A percentile compares a stretch with the other conserved stretches of the same genome.
These are phyloP conservation scores for Cardamine resedifolia DNA, from an alignment of 345 rosid genomes.

Conservation along the genomic window DNA sequence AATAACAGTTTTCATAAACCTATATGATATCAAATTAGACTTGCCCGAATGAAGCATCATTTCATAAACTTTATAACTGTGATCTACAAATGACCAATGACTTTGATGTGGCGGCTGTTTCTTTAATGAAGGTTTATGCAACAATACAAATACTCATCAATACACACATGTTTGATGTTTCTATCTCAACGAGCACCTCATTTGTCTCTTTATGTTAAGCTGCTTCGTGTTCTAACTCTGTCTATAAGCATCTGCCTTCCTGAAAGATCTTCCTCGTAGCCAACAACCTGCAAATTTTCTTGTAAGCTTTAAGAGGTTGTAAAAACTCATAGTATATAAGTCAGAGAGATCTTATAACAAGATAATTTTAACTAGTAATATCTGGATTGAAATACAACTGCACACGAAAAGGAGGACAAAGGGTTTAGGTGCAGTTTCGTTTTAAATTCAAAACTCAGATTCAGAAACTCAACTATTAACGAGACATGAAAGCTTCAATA, in stretches of 20 bases:
- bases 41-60: neutral
- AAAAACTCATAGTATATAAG: neutral
- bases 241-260: slow-evolving; percentile 98
- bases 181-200: neutral
- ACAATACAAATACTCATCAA: slow-evolving; percentile 9
- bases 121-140: neutral
- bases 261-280: slow-evolving; percentile 91
- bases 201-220: slow-evolving; percentile 45
- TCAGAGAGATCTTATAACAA: neutral
- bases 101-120: slow-evolving; percentile 11
- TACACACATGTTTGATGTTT: slow-evolving; percentile 6
- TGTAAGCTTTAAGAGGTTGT: neutral
- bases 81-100: neutral
- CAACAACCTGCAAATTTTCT: slow-evolving; percentile 62
- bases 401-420: neutral
- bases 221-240: slow-evolving; percentile 82
- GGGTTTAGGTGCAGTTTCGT: neutral
- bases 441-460: neutral
- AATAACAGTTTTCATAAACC: neutral
- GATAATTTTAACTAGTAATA: neutral
- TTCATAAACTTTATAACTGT: neutral
- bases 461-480: slow-evolving; percentile 4
- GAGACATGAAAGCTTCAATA: neutral
- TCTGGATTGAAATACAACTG: neutral
- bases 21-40: neutral